Percentiles rank a stretch among this genome's conserved stretches.
Conservation (phyloP, 352 stramenopile species). For the Globisporangium megalacanthum region DNA sequence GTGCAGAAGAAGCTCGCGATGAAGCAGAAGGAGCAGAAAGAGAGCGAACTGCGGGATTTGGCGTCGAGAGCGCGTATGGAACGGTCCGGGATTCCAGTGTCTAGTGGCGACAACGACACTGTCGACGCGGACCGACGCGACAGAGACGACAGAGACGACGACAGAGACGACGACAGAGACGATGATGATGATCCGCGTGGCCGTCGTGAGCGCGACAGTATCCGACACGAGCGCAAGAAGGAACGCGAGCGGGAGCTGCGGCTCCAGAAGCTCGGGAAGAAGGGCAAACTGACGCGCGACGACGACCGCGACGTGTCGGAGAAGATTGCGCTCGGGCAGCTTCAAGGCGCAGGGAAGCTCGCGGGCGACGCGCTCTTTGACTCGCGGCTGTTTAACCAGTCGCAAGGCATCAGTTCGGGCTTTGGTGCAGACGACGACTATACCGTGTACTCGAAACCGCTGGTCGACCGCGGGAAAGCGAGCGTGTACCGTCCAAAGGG, state of each 20-base stretch:
- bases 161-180: constrained; percentile 13
- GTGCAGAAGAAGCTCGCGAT: constrained; percentile 85
- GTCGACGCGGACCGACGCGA: constrained; percentile 19
- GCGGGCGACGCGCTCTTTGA: constrained; percentile 93
- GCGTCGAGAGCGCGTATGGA: constrained; percentile 92
- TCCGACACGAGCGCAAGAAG: constrained; percentile 92
- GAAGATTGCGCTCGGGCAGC: constrained; percentile 97
- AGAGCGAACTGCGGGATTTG: constrained; percentile 93
- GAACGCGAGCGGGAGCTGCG: constrained; percentile 95
- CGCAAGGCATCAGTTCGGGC: constrained; percentile 91
- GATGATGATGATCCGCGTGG: constrained; percentile 28
- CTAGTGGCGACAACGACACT: constrained; percentile 25
- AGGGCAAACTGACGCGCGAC: constrained; percentile 91
- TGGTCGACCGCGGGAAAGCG: constrained; percentile 91
- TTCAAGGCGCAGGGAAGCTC: constrained; percentile 84
- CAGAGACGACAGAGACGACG: constrained; percentile 9
- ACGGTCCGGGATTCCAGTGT: constrained; percentile 60
- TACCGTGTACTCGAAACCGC: constrained; percentile 96
- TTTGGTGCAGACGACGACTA: constrained; percentile 98
- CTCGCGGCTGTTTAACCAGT: constrained; percentile 98
- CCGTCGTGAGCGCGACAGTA: constrained; percentile 51
- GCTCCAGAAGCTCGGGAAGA: constrained; percentile 92
- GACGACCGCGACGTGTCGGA: constrained; percentile 97
- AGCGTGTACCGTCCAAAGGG: constrained; percentile 89
- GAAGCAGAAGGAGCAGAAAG: constrained; percentile 95